Base-by-base conservation (phyloP, 148 eudicot genomes). In the Limonium bicolor region DNA sequence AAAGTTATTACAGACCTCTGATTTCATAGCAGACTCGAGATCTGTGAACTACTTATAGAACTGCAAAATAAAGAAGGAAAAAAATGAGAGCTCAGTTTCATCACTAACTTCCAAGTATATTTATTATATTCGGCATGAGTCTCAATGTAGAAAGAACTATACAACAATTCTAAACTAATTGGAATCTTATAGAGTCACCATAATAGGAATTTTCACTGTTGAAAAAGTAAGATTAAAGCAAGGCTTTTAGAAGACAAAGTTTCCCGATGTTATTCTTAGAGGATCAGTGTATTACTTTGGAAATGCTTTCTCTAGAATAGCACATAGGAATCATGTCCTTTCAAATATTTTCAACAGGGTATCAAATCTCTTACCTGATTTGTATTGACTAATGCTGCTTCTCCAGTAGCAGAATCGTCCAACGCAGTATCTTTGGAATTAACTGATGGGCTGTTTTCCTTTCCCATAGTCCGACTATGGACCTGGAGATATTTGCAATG, bases 11-110 rank as follows among this genome's bases (percentile, higher is more conserved):
- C 76, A 40, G 56, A 90, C 99, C 95, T 90, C 95, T 51, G 87
- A 84, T 71, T 90, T 90, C 99, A 90, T 90, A 35, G 82, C 95
- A 9, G 99, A 86, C 78, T 90, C 99, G 55, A 80, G 99, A 51
- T 84, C 93, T 22, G 76, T 61, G 53, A 84, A 90, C 99, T 93
- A 90, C 65, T 84, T 84, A 72, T 90, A 84, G 50, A 90, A 90
- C 99, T 90, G 82, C 65, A 27, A 72, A 45, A 36, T 58, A 27
- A 32, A 60, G 20, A 52, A 44, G 42, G 38, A 60, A 40, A 18
- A 28, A 29, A 49, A 50, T 26, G n/a, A 14, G 56, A 48, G 16
- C 27, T 15, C 8, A 46, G 56, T 17, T 23, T n/a, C 19, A 42
- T 18, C 20, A 38, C 45, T 23, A 41, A 28, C 19, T n/a, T n/a